Conservation (phyloP, 441 rosid species). For the Capsella rubella region DNA sequence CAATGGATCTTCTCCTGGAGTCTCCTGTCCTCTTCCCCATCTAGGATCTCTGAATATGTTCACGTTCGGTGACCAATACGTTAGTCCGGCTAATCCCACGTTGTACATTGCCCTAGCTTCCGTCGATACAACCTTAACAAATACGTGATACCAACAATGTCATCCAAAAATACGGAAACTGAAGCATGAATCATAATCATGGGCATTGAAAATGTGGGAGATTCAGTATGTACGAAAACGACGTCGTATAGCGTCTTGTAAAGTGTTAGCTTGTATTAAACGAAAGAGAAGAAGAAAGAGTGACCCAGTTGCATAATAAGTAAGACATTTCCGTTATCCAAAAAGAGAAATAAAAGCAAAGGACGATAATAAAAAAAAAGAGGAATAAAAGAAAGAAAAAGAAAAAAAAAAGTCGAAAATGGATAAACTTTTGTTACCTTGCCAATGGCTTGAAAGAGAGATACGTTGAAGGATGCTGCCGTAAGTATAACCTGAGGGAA, state of each 20-base stretch:
- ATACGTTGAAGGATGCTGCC: conserved; percentile 85
- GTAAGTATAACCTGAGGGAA: conserved; percentile 94
- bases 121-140: conserved; percentile 78
- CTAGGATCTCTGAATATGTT: conserved; percentile 97
- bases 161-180: neutral
- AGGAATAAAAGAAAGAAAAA: neutral
- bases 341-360: conserved; percentile 32
- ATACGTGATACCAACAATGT: conserved; percentile 10
- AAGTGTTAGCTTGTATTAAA: conserved; percentile 39
- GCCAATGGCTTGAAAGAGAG: conserved; percentile 87
- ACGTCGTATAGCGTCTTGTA: conserved; percentile 22
- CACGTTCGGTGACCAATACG: conserved; percentile 93
- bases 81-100: conserved; percentile 89
- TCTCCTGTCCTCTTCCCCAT: conserved; percentile 98
- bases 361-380: conserved; percentile 16
- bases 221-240: conserved; percentile 1
- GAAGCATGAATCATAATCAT: neutral
- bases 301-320: conserved; percentile 25
- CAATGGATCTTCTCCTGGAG: conserved; percentile 96
- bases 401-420: neutral
- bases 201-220: neutral
- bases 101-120: conserved; percentile 99
- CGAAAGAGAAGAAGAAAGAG: conserved; percentile 32
- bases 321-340: conserved; percentile 36
- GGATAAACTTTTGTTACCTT: conserved; percentile 53